Base-by-base conservation (phyloP, 192 early-diverging fungal species). In the Globomyces pollinis-pini region DNA sequence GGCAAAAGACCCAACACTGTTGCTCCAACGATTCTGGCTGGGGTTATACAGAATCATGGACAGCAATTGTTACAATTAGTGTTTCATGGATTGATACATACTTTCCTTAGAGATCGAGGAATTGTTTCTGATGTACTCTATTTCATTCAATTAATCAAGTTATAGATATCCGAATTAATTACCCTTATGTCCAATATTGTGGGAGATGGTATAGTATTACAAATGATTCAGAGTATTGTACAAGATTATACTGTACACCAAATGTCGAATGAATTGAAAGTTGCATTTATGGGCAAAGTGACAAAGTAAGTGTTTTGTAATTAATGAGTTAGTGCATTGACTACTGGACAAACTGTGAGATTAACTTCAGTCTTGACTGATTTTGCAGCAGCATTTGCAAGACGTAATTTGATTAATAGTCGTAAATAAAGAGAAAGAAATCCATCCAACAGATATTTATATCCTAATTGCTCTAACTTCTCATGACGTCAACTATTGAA, bases 21-120 rank as follows among this genome's bases (percentile, higher is more conserved):
- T 5, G 28, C 64, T 21, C 52, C n/a, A 33, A 21, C 12, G 7
- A 21, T 39, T n/a, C 7, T 33, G 2, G 23, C 2, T 16, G 21
- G 33, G 18, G 6, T 49, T 39, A 50, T 63, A 42, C 50, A 59
- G 61, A 66, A 57, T 59, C 60, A 38, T 36, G 56, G 11, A 57
- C 57, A 39, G 42, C 38, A 36, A 62, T 54, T 43, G 34, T 29
- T 45, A 31, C 20, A 12, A 32, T 53, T 38, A n/a, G 35, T 54
- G 12, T 54, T 54, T 3, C 3, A 31, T 1, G 52, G 47, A 12
- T 26, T 59, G 28, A 43, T 59, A 13, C 29, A 59, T 55, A 59
- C 21, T 9, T 59, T 59, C 20, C 31, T 24, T 50, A 59, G 50
- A 24, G 57, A 47, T 21, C 51, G 39, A 1, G 52, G 21, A 21